A percentile compares a stretch with the other conserved stretches of the same genome.
Conservation (phyloP, 2,329 filamentous ascomycete species). For the Calonectria leucothoes region DNA sequence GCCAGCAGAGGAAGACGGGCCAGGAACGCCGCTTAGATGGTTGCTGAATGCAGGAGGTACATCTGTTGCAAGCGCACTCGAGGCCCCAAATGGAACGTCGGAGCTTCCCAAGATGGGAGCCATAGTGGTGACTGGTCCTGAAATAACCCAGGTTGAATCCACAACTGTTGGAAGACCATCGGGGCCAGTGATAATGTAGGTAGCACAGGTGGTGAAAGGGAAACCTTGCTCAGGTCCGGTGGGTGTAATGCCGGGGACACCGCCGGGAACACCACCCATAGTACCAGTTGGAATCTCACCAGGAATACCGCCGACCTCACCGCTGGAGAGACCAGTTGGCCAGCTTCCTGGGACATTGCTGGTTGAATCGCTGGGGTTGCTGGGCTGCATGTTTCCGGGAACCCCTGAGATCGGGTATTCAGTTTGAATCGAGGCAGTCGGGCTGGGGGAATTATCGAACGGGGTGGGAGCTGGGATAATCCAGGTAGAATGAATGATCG, state of each 20-base stretch:
- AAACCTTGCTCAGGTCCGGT: not conserved
- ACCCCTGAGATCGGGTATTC: constrained; percentile 12
- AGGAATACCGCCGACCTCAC: not conserved
- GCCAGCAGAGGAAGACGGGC: constrained; percentile 4
- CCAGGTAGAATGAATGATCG: constrained; percentile 44
- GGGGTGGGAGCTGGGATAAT: constrained; percentile 22
- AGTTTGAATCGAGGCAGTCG: constrained; percentile 17
- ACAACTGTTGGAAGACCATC: constrained; percentile 43
- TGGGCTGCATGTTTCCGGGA: constrained; percentile 14
- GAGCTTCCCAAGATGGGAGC: constrained; percentile 21
- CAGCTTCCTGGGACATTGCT: constrained; percentile 4
- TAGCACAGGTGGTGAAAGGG: constrained; percentile 43
- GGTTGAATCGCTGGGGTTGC: not conserved
- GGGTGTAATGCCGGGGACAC: not conserved
- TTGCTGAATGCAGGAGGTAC: constrained; percentile 23
- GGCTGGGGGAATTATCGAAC: constrained; percentile 9
- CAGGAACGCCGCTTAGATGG: constrained; percentile 19
- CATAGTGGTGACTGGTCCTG: constrained; percentile 37
- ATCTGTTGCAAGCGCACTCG: constrained; percentile 28
- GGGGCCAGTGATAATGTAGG: constrained; percentile 41
- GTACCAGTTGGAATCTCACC: not conserved
- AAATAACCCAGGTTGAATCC: constrained; percentile 48
- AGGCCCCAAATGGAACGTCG: constrained; percentile 24
- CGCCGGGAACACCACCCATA: not conserved
- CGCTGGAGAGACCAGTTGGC: constrained; percentile 16